Percentiles rank a stretch among this genome's conserved stretches.
Evolutionary conservation across 2,329 filamentous ascomycete species (phyloP).

Genomic region (Pestalotiopsis sp.): DNA sequence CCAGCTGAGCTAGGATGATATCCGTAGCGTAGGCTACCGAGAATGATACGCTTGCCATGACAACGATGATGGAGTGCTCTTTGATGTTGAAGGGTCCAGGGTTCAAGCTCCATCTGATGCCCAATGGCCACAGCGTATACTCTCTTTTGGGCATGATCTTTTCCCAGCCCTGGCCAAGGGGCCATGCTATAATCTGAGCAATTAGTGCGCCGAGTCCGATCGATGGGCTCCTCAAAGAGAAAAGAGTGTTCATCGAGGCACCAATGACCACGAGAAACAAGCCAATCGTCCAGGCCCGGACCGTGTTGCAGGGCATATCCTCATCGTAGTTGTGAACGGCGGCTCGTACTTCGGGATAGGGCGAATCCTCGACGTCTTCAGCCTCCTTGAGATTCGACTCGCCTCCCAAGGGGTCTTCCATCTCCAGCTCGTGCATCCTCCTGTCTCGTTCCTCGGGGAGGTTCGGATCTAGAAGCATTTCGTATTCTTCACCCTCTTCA

Average conservation of each 20-base stretch:
- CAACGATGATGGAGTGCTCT: slow-evolving; percentile 68
- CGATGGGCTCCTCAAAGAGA: slow-evolving; percentile 62
- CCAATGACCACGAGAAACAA: slow-evolving; percentile 56
- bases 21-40: slow-evolving; percentile 73
- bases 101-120: slow-evolving; percentile 59
- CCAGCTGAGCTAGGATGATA: slow-evolving; percentile 69
- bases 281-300: slow-evolving; percentile 67
- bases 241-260: slow-evolving; percentile 64
- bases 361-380: slow-evolving; percentile 57
- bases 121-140: slow-evolving; percentile 50
- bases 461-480: slow-evolving; percentile 58
- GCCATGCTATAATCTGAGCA: slow-evolving; percentile 66
- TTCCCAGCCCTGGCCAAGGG: slow-evolving; percentile 64
- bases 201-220: slow-evolving; percentile 63
- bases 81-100: slow-evolving; percentile 72
- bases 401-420: slow-evolving; percentile 21
- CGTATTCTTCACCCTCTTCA: slow-evolving; percentile 52
- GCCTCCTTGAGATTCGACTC: slow-evolving; percentile 34
- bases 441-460: slow-evolving; percentile 46
- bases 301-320: slow-evolving; percentile 65
- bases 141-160: slow-evolving; percentile 50
- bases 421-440: slow-evolving; percentile 16
- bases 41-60: slow-evolving; percentile 73
- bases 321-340: slow-evolving; percentile 67
- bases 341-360: slow-evolving; percentile 67